phyloP scores from a whole-genome alignment of 495 filamentous ascomycete genomes.

The Saxophila tyrrhenica region DNA sequence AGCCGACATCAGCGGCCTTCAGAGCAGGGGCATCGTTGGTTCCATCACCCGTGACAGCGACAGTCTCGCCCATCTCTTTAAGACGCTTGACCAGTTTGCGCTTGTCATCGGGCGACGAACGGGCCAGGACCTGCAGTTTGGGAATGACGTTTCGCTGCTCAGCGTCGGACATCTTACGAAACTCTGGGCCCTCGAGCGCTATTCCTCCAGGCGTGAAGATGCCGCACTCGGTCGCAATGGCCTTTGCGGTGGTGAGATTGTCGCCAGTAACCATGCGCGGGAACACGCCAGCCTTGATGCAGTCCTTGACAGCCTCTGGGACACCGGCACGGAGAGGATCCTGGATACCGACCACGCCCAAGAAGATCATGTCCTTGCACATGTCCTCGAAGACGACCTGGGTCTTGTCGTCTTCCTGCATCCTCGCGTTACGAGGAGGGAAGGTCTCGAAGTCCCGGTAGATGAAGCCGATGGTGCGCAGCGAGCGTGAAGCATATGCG shows the following conservation, averaged over 20 bases:
- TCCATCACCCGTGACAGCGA: constrained; percentile 87
- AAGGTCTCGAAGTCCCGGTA: constrained; percentile 80
- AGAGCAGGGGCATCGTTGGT: constrained; percentile 86
- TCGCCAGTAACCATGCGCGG: constrained; percentile 91
- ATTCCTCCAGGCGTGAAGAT: constrained; percentile 65
- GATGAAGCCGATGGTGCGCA: constrained; percentile 75
- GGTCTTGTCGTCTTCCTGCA: constrained; percentile 54
- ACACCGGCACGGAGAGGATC: constrained; percentile 60
- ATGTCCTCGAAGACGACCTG: constrained; percentile 70
- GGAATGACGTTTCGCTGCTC: constrained; percentile 65
- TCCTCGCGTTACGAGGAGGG: constrained; percentile 62
- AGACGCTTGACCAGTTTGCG: constrained; percentile 65
- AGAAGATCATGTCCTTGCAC: constrained; percentile 55
- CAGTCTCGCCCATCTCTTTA: constrained; percentile 77
- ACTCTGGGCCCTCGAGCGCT: constrained; percentile 73
- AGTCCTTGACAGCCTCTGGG: constrained; percentile 60
- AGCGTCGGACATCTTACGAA: constrained; percentile 53
- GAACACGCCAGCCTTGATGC: constrained; percentile 67
- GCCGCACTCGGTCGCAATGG: constrained; percentile 74
- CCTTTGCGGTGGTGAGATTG: constrained; percentile 73
- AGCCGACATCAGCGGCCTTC: constrained; percentile 78
- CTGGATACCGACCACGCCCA: constrained; percentile 55
- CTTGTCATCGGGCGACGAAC: constrained; percentile 79
- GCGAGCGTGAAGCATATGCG: constrained; percentile 65
- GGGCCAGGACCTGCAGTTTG: constrained; percentile 68